These are phyloP conservation scores for Alternaria burnsii DNA, from an alignment of 2,329 filamentous ascomycete genomes.

Conservation along the genomic window DNA sequence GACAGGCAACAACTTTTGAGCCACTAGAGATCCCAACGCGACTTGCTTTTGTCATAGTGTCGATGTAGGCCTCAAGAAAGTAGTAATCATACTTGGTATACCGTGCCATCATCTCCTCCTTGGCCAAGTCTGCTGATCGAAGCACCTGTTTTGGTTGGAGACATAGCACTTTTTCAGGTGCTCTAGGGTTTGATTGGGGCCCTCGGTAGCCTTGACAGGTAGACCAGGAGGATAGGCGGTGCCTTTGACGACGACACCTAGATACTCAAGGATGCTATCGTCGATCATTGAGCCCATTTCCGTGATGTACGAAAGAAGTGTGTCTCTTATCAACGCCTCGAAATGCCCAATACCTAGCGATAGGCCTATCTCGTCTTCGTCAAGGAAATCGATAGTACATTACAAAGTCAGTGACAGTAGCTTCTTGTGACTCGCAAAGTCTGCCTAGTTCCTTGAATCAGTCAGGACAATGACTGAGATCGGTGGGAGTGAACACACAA, in stretches of 20 bases:
- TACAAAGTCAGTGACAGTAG: too few species aligned
- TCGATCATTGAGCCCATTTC: neutral
- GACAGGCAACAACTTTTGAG: neutral
- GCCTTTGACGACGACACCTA: neutral
- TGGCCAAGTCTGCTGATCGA: neutral
- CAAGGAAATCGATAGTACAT: too few species aligned
- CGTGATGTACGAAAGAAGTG: neutral
- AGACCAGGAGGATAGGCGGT: neutral
- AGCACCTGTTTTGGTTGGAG: neutral
- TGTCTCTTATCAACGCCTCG: neutral
- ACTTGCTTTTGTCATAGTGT: neutral
- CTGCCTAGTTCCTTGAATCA: too few species aligned
- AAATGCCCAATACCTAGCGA: too few species aligned
- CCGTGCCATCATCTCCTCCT: constrained; percentile 1
- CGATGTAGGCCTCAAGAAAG: constrained; percentile 1
- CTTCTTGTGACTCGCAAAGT: too few species aligned
- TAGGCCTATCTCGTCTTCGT: too few species aligned
- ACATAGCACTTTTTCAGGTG: neutral
- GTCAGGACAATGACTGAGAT: too few species aligned
- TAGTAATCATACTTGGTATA: constrained; percentile 1
- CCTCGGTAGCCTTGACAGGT: neutral
- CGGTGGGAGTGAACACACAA: neutral
- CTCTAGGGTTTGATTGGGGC: neutral
- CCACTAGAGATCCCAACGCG: neutral
- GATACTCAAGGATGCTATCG: neutral